A percentile compares a stretch with the other conserved stretches of the same genome.
phyloP scores from a whole-genome alignment of 176 grass and related monocot genomes.

The Coix lacrymajobi region DNA sequence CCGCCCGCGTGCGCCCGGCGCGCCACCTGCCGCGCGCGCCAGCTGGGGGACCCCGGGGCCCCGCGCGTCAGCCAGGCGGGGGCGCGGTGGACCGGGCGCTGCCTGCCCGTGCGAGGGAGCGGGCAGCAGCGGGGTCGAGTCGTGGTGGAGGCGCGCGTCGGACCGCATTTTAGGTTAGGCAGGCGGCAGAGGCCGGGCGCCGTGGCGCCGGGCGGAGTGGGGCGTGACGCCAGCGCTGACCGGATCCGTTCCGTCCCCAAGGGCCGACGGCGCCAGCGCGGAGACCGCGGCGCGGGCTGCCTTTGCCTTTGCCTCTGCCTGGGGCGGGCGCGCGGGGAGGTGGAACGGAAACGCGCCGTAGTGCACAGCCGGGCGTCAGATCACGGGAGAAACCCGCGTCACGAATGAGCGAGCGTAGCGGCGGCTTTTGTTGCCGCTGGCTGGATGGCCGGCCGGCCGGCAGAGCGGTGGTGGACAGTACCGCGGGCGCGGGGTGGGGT shows the following conservation, averaged over 20 bases:
- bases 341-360: background rate
- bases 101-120: background rate
- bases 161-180: slow-evolving; percentile 31
- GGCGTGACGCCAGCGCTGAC: slow-evolving; percentile 40
- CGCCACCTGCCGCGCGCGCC: slow-evolving; percentile 1
- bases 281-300: background rate
- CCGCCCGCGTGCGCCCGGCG: background rate
- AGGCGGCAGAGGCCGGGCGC: background rate
- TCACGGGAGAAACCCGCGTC: background rate
- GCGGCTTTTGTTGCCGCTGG: background rate
- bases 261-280: background rate
- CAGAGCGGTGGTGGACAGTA: background rate
- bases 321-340: background rate
- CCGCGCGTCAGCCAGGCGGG: background rate
- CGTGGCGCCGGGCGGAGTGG: background rate
- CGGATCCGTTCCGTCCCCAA: background rate
- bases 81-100: background rate
- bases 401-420: background rate
- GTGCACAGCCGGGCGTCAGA: too few species aligned
- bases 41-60: background rate
- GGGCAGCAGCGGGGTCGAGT: background rate
- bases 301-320: too few species aligned
- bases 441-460: background rate
- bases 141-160: slow-evolving; percentile 43
- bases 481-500: background rate